Evolutionary conservation across 805 yeast genomes (phyloP), one percentile per base, ranked within the genome.

Genomic region (Zygoascus biomembranicola): DNA sequence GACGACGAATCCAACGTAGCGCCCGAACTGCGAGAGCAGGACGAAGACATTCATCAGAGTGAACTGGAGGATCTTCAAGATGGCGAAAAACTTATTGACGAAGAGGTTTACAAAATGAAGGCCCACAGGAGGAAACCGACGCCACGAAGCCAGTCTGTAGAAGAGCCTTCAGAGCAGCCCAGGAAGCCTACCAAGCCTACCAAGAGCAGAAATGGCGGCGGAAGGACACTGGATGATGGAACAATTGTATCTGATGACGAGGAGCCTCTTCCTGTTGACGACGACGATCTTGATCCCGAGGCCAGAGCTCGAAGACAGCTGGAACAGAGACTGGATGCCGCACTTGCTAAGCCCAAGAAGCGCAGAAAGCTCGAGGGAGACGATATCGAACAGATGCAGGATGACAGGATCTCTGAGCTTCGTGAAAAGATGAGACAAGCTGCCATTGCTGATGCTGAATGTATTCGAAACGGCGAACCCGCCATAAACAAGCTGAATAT

Each of bases 321-420:
- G 58, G 98, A 94, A 69, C 92, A 82, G 55, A 80, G 77, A 61
- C 78, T 94, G 72, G 94, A 85, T 59, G 80, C 82, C 43, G 84
- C 95, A 1, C 70, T 92, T 57, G 87, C 87, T 67, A 78, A 84
- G 19, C 76, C 78, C 18, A 63, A 61, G 54, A 59, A 60, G 52
- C 77, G 84, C 55, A 81, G 78, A 63, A 76, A 77, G 68, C 81
- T 85, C 49, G 92, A 87, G 62, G 98, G 94, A 62, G 96, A 89
- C 65, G 99, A 94, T 71, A 73, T 94, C 59, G 98, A 95, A 67
- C 84, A 89, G 64, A 85, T 88, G 84, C 95, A 90, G 67, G 99
- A 94, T 74, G 97, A 90, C 65, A 79, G 80, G 56, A 87, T 94
- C 59, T 82, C 88, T 51, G 77, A 78, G 57, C 76, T 94, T 60